Evolutionary conservation across 2,329 filamentous ascomycete genomes (phyloP).

Genomic region (Diaporthe vexans): DNA sequence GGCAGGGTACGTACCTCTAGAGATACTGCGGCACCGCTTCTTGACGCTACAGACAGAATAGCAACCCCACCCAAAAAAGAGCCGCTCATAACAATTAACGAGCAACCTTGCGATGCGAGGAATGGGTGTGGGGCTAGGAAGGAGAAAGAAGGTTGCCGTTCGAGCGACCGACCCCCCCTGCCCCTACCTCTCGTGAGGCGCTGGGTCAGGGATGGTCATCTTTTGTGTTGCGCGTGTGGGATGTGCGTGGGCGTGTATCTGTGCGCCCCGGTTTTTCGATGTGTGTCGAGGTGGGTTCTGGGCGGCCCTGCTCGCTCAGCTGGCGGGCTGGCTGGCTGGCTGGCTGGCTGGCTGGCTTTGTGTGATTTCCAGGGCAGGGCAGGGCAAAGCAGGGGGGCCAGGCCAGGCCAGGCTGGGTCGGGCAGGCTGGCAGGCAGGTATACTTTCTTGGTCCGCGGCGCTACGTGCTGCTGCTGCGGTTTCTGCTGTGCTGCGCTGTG

Average conservation of each 20-base stretch:
- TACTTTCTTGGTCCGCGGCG: neutral
- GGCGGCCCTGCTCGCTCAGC: neutral
- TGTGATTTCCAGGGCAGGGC: too few relatives aligned
- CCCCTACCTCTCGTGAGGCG: neutral
- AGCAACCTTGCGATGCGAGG: slow-evolving; percentile 11
- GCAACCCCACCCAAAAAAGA: neutral
- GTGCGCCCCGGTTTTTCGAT: slow-evolving; percentile 31
- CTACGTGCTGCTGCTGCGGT: neutral
- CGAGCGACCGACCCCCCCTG: neutral
- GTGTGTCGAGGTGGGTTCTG: neutral
- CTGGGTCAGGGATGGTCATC: slow-evolving; percentile 15
- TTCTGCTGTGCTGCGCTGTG: neutral
- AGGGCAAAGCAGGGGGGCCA: too few relatives aligned
- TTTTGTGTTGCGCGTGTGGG: neutral
- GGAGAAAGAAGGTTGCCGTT: slow-evolving; percentile 4
- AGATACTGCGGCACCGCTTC: too few relatives aligned
- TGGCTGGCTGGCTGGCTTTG: too few relatives aligned
- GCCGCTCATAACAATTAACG: neutral
- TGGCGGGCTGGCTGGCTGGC: neutral
- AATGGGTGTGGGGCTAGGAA: neutral
- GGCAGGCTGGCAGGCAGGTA: neutral
- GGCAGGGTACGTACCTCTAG: neutral
- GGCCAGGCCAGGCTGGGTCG: neutral
- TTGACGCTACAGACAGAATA: neutral
- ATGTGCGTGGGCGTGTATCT: slow-evolving; percentile 9